Base-by-base conservation (phyloP, 2,329 filamentous ascomycete genomes). In the Cladosporium sp. region DNA sequence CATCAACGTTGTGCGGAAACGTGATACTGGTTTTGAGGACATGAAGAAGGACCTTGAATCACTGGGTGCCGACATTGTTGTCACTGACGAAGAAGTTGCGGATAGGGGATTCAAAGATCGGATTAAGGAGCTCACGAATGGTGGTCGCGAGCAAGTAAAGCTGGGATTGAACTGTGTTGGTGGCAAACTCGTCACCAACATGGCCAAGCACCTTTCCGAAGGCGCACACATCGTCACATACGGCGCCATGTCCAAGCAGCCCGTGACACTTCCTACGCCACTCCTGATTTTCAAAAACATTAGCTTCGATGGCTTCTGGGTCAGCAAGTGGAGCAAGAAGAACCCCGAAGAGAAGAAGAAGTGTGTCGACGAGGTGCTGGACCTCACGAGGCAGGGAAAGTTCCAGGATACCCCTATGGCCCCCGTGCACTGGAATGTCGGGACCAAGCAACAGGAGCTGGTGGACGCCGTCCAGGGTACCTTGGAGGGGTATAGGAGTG, bases 241-340 rank as follows among this genome's bases (percentile, higher is more conserved):
- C 67, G 93, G 93, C 22, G 92, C 88, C 46, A 98, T 98, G 93
- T 84, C 87, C 33, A 87, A 87, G 68, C 85, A 95, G 73, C 91
- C 92, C 0, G 79, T 96, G 22, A 77, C 80, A 6, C 72, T 97
- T 56, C 89, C 92, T 0, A 87, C 91, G 0, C 87, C 87, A 0
- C 76, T 95, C 60, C 75, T 97, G 55, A 98, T 98, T 62, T 98
- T 98, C 75, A 93, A 92, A 70, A 84, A 97, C 62, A 78, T 97
- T 49, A 79, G 82, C 48, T 95, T 96, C 65, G 80, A 88, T 56
- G 95, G 93, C 4, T 98, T 97, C 71, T 98, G 93, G 93, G 83
- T 97, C 19, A 93, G 87, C 66, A 83, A 79, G 55, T 97, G 93
- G 92, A 89, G 87, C 44, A 85, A 91, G 66, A 74, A 78, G 57